Percentiles rank a stretch among this genome's conserved stretches.
phyloP scores from a whole-genome alignment of 148 eudicot genomes.

The Spergularia bocconei region DNA sequence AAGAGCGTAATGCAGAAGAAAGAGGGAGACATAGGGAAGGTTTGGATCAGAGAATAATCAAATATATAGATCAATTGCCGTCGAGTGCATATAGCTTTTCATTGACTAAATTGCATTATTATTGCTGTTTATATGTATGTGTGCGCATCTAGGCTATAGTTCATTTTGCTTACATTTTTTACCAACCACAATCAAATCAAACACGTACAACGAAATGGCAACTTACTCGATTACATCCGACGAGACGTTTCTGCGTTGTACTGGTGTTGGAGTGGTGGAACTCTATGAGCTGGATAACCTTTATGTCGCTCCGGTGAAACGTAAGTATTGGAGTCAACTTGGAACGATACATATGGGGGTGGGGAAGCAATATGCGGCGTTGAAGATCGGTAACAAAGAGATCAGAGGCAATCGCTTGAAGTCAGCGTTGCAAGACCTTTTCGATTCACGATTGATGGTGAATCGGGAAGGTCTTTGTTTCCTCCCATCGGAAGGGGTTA shows the following conservation, averaged over 20 bases:
- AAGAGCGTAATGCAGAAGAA: too few species aligned
- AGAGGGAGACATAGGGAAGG: too few species aligned
- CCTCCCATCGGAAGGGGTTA: background rate
- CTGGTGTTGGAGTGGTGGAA: background rate
- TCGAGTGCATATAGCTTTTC: too few species aligned
- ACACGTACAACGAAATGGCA: background rate
- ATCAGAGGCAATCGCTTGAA: background rate
- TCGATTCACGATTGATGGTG: slow-evolving; percentile 2
- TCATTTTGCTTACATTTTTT: too few species aligned
- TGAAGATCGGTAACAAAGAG: background rate
- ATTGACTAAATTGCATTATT: too few species aligned
- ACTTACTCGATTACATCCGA: background rate
- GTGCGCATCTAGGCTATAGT: too few species aligned
- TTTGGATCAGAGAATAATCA: too few species aligned
- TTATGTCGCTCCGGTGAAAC: slow-evolving; percentile 6
- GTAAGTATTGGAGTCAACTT: background rate
- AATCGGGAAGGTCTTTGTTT: slow-evolving; percentile 18
- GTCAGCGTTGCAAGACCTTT: background rate
- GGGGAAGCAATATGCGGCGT: background rate
- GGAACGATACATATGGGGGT: background rate
- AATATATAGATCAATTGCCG: too few species aligned
- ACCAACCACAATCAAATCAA: too few species aligned
- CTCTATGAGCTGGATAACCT: background rate
- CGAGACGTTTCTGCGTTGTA: background rate
- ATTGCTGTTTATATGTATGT: too few species aligned